Evolutionary conservation across 805 yeast genomes (phyloP).

Genomic region (Phaffomyces opuntiae): DNA sequence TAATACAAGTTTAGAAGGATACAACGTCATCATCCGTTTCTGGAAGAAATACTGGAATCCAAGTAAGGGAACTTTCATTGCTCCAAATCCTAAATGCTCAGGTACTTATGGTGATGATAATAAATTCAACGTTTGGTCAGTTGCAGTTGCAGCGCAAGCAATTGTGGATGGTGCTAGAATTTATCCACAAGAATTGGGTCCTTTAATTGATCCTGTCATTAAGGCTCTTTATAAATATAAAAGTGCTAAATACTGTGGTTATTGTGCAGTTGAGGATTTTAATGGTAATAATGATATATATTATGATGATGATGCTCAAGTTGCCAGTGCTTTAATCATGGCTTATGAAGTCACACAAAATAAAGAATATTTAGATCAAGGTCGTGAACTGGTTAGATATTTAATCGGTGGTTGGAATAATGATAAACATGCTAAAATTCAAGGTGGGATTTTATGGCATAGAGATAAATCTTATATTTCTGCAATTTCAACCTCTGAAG

Average conservation of each 20-base stretch:
- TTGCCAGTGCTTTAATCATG: slow-evolving; percentile 54
- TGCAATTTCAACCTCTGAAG: slow-evolving; percentile 63
- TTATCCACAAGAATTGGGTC: slow-evolving; percentile 44
- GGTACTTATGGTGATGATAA: slow-evolving; percentile 46
- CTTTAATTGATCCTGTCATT: slow-evolving; percentile 47
- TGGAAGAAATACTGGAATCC: slow-evolving; percentile 22
- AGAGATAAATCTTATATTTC: slow-evolving; percentile 50
- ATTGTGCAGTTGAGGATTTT: slow-evolving; percentile 56
- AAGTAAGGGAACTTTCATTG: slow-evolving; percentile 16
- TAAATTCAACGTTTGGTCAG: slow-evolving; percentile 61
- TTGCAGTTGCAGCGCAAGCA: slow-evolving; percentile 59
- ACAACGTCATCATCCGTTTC: slow-evolving; percentile 13
- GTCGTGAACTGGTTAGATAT: slow-evolving; percentile 51
- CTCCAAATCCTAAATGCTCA: slow-evolving; percentile 23
- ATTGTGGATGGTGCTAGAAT: slow-evolving; percentile 53
- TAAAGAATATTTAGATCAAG: slow-evolving; percentile 43
- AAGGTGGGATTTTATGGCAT: slow-evolving; percentile 69
- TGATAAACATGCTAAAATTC: slow-evolving; percentile 14
- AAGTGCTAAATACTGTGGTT: slow-evolving; percentile 45
- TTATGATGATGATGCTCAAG: slow-evolving; percentile 73
- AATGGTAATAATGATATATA: slow-evolving; percentile 58
- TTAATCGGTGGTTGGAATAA: slow-evolving; percentile 58
- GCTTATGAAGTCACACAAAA: slow-evolving; percentile 65
- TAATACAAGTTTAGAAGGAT: slow-evolving; percentile 22
- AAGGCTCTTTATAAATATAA: slow-evolving; percentile 44